A percentile compares a stretch with the other conserved stretches of the same genome.
These are phyloP conservation scores for Urtica urens DNA, from an alignment of 306 rosid species.

Conservation along the genomic window DNA sequence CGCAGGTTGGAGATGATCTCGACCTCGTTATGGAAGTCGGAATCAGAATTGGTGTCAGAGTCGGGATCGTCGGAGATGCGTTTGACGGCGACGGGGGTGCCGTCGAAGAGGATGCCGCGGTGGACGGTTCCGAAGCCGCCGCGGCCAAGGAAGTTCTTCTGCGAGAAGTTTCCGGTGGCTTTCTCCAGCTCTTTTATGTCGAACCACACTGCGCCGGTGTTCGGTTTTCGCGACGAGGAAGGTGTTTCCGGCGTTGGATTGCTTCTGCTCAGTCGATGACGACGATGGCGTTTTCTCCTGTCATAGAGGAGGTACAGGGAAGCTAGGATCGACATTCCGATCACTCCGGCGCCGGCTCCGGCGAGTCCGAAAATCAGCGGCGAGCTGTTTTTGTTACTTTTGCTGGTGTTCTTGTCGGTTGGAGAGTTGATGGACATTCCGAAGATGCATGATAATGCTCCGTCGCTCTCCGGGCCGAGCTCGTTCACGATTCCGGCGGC, in stretches of 20 bases:
- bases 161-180: constrained; percentile 64
- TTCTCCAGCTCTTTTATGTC: constrained; percentile 78
- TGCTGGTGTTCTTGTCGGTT: not conserved
- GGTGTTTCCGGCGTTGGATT: constrained; percentile 53
- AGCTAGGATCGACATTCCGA: constrained; percentile 43
- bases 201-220: constrained; percentile 83
- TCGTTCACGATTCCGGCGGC: constrained; percentile 81
- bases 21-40: constrained; percentile 85
- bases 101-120: constrained; percentile 64
- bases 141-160: constrained; percentile 71
- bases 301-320: constrained; percentile 60
- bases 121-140: constrained; percentile 90
- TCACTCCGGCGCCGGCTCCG: constrained; percentile 55
- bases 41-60: constrained; percentile 79
- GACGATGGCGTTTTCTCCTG: constrained; percentile 32
- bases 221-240: constrained; percentile 63
- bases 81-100: constrained; percentile 74
- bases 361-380: constrained; percentile 68
- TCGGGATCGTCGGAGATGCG: constrained; percentile 58
- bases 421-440: constrained; percentile 30
- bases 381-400: constrained; percentile 23
- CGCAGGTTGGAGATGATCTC: constrained; percentile 86
- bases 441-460: constrained; percentile 50
- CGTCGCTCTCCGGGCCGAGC: constrained; percentile 60
- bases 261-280: constrained; percentile 6